These are phyloP conservation scores for Chenopodium formosanum DNA, from an alignment of 148 eudicot species.

Conservation along the genomic window DNA sequence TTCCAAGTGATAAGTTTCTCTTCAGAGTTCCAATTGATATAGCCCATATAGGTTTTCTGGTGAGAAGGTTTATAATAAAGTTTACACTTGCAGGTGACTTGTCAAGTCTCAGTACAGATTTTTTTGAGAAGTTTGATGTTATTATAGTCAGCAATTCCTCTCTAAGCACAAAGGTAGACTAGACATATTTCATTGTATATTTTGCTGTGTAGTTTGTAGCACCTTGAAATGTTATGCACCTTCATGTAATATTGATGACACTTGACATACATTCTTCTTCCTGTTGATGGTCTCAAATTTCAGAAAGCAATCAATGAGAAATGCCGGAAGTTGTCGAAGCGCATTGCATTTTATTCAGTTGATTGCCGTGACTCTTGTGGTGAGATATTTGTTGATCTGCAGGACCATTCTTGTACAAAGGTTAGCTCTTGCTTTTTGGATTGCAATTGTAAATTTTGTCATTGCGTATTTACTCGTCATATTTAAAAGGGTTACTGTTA, in stretches of 20 bases:
- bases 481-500: neutral
- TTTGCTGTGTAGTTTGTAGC: neutral
- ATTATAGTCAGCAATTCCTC: conserved; percentile 77
- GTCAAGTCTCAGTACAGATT: conserved; percentile 53
- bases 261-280: neutral
- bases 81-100: conserved; percentile 59
- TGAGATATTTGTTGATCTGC: conserved; percentile 91
- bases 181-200: neutral
- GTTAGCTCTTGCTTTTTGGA: conserved; percentile 29
- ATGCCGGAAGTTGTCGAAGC: conserved; percentile 80
- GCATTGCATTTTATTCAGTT: conserved; percentile 75
- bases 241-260: neutral
- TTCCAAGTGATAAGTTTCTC: neutral
- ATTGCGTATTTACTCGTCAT: neutral
- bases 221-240: neutral
- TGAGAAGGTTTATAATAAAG: neutral
- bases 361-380: conserved; percentile 94
- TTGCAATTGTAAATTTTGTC: neutral
- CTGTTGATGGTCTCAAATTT: conserved; percentile 9
- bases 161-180: conserved; percentile 57
- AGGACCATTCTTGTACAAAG: conserved; percentile 64
- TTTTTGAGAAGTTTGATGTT: conserved; percentile 77
- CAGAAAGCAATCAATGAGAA: conserved; percentile 78
- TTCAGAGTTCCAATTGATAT: neutral
- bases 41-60: neutral